phyloP scores from a whole-genome alignment of 176 grass and related monocot genomes.

The Juncus inflexus region DNA sequence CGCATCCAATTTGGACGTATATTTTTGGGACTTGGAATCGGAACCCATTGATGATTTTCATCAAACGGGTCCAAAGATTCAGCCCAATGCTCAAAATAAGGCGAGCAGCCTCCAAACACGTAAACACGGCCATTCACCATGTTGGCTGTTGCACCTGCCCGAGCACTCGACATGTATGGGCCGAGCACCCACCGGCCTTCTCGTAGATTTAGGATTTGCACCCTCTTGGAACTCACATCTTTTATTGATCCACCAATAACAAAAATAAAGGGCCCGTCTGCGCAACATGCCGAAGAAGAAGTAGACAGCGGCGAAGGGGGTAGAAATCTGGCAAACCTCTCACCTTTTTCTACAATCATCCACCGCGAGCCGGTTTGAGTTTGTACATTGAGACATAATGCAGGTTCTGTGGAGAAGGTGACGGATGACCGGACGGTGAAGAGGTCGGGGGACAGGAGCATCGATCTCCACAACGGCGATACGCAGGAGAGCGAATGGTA shows the following conservation, averaged over 20 bases:
- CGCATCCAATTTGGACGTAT: slow-evolving; percentile 94
- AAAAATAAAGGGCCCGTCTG: slow-evolving; percentile 42
- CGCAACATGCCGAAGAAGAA: slow-evolving; percentile 38
- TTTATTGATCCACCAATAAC: slow-evolving; percentile 57
- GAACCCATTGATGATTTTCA: slow-evolving; percentile 32
- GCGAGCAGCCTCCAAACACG: slow-evolving; percentile 63
- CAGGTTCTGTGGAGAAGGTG: slow-evolving; percentile 32
- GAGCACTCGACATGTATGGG: slow-evolving; percentile 61
- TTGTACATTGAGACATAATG: slow-evolving; percentile 54
- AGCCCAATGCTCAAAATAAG: slow-evolving; percentile 56
- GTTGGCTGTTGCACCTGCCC: slow-evolving; percentile 52
- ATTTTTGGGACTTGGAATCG: slow-evolving; percentile 46
- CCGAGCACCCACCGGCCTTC: slow-evolving; percentile 57
- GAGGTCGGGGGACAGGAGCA: slow-evolving; percentile 52
- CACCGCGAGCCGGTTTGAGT: slow-evolving; percentile 45
- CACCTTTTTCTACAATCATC: slow-evolving; percentile 44
- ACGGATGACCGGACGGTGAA: slow-evolving; percentile 42
- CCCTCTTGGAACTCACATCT: slow-evolving; percentile 30
- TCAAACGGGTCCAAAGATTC: slow-evolving; percentile 59
- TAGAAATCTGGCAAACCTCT: slow-evolving; percentile 27
- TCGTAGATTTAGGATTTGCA: slow-evolving; percentile 60
- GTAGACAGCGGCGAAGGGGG: slow-evolving; percentile 42
- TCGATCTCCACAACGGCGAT: slow-evolving; percentile 51
- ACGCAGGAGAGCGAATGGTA: slow-evolving; percentile 45
- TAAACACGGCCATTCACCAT: slow-evolving; percentile 28